Conservation (phyloP, 306 rosid genomes). For the Castanea crenata region DNA sequence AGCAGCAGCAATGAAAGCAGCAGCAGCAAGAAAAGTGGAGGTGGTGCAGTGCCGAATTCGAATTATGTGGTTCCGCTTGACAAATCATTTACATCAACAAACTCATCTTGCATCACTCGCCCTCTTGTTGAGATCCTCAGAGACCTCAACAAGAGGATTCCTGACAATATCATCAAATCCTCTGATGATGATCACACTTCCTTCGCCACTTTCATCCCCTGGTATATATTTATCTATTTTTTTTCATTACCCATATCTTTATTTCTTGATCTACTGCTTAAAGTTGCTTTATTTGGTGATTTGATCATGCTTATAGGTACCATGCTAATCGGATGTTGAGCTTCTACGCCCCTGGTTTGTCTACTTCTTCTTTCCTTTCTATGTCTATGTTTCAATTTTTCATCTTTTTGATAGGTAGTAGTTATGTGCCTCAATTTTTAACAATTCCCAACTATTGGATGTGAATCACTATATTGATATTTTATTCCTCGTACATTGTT, state of each 20-base stretch:
- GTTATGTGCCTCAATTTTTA: background rate
- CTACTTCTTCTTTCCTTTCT: constrained; percentile 6
- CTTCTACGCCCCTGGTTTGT: constrained; percentile 93
- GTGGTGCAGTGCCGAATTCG: constrained; percentile 45
- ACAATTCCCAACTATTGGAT: background rate
- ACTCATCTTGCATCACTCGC: constrained; percentile 77
- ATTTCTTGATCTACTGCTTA: background rate
- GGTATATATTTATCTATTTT: constrained; percentile 32
- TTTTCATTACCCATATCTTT: background rate
- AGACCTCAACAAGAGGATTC: constrained; percentile 85
- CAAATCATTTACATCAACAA: constrained; percentile 58
- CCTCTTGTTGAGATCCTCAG: constrained; percentile 88
- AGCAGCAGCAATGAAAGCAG: constrained; percentile 20
- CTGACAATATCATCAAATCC: constrained; percentile 64
- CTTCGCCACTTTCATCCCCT: constrained; percentile 63
- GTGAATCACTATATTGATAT: background rate
- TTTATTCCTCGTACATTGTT: background rate
- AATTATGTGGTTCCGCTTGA: constrained; percentile 91
- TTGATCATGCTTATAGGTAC: constrained; percentile 48
- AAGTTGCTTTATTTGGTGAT: background rate
- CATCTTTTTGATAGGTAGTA: too few relatives aligned
- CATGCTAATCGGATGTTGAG: constrained; percentile 98
- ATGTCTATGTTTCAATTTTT: background rate
- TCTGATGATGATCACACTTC: constrained; percentile 26
- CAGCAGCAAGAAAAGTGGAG: constrained; percentile 39